Evolutionary conservation across 1,284 basidiomycete genomes (phyloP).

Genomic region (Athelia psychrophila): DNA sequence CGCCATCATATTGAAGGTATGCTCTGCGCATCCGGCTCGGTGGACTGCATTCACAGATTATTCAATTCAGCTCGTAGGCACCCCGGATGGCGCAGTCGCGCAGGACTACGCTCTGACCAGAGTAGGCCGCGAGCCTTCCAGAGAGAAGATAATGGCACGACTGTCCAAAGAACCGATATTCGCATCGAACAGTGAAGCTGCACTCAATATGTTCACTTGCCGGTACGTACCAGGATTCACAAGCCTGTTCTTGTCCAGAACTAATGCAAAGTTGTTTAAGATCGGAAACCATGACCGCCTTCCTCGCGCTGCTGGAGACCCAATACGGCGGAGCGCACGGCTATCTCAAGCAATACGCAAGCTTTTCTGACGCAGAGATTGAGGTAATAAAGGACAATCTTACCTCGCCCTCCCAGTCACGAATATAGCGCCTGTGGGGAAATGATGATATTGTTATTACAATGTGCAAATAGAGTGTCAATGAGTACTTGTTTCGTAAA

Average conservation of each 20-base stretch:
- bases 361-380: constrained; percentile 60
- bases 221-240: constrained; percentile 54
- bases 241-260: too few relatives aligned
- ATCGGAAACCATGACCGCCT: constrained; percentile 68
- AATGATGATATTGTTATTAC: neutral
- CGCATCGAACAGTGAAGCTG: constrained; percentile 65
- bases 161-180: constrained; percentile 68
- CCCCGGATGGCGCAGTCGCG: constrained; percentile 58
- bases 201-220: constrained; percentile 75
- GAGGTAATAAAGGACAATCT: constrained; percentile 57
- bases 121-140: constrained; percentile 72
- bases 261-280: too few relatives aligned
- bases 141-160: constrained; percentile 63
- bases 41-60: constrained; percentile 2
- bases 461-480: neutral
- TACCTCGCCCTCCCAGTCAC: constrained; percentile 31
- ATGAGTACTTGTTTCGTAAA: too few relatives aligned
- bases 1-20: constrained; percentile 66
- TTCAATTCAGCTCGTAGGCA: constrained; percentile 58
- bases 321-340: constrained; percentile 66
- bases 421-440: constrained; percentile 19
- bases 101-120: constrained; percentile 75
- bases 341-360: constrained; percentile 54
- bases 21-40: constrained; percentile 2
- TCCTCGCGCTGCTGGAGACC: constrained; percentile 53